Percentiles rank a stretch among this genome's conserved stretches.
Evolutionary conservation across 108 stramenopile genomes (phyloP).

Genomic region (Nitzschia sp.): DNA sequence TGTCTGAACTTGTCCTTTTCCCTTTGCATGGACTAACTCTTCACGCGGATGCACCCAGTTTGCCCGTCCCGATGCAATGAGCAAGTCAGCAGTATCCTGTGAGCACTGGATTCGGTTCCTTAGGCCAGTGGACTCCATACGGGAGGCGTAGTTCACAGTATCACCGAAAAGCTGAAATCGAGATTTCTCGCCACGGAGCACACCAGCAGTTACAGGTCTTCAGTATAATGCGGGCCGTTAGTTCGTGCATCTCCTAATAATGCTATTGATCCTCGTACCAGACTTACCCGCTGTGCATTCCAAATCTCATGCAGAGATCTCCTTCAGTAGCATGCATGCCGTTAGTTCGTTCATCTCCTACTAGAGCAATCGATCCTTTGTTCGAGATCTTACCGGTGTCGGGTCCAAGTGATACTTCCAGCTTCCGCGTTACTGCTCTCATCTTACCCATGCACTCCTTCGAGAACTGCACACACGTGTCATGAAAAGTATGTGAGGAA

Average conservation of each 20-base stretch:
- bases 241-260: too few species aligned
- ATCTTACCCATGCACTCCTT: conserved; percentile 27
- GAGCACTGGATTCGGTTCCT: conserved; percentile 31
- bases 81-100: conserved; percentile 20
- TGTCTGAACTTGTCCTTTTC: conserved; percentile 37
- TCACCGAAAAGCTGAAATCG: conserved; percentile 24
- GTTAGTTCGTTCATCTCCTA: too few species aligned
- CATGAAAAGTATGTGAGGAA: background rate
- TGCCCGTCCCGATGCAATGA: conserved; percentile 23
- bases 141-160: conserved; percentile 16
- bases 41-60: conserved; percentile 27
- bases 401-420: conserved; percentile 24
- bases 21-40: conserved; percentile 34
- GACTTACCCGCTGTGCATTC: conserved; percentile 28
- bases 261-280: too few species aligned
- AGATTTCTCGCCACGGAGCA: conserved; percentile 24
- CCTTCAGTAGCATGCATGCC: too few species aligned
- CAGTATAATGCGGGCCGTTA: too few species aligned
- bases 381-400: too few species aligned
- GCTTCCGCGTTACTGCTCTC: conserved; percentile 5
- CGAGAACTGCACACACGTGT: conserved; percentile 22
- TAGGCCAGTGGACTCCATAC: conserved; percentile 35
- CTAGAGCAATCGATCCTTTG: too few species aligned
- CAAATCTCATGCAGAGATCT: conserved; percentile 21
- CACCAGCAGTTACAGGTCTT: conserved; percentile 25